phyloP scores from a whole-genome alignment of 73 alveolate species.

The Paraurostyla sp. region DNA sequence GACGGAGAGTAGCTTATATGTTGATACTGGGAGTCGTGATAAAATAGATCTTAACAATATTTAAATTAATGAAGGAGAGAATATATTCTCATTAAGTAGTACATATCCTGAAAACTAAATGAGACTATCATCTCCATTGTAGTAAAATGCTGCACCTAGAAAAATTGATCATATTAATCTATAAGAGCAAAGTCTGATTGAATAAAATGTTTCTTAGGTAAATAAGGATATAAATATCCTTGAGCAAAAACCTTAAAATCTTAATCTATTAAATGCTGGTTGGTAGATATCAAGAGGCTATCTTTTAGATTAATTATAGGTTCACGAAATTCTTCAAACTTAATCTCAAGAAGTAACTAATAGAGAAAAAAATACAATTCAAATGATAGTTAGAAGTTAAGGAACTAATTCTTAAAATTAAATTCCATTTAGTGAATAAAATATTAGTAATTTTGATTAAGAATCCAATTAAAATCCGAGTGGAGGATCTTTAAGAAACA shows the following conservation, averaged over 20 bases:
- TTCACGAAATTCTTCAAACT: background rate
- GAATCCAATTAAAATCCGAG: no score
- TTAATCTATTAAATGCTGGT: no score
- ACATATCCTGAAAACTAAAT: constrained; percentile 30
- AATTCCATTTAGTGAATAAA: no score
- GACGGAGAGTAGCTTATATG: background rate
- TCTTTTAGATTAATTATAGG: background rate
- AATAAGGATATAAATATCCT: no score
- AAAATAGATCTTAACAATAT: background rate
- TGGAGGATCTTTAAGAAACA: no score
- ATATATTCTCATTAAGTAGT: constrained; percentile 23
- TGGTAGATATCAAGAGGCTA: no score
- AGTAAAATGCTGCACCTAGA: background rate
- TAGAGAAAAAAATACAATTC: constrained; percentile 28
- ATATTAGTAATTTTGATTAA: no score
- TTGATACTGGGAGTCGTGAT: background rate
- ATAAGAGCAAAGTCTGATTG: no score
- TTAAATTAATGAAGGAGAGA: background rate
- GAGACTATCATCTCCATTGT: constrained; percentile 1
- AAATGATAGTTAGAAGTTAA: no score
- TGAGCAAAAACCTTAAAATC: no score
- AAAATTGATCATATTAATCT: background rate
- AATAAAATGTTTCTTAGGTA: no score
- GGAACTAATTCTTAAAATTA: no score
- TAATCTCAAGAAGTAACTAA: constrained; percentile 33